Base-by-base conservation (phyloP, 1,284 basidiomycete genomes). In the Lentinula novae-zelandiae region DNA sequence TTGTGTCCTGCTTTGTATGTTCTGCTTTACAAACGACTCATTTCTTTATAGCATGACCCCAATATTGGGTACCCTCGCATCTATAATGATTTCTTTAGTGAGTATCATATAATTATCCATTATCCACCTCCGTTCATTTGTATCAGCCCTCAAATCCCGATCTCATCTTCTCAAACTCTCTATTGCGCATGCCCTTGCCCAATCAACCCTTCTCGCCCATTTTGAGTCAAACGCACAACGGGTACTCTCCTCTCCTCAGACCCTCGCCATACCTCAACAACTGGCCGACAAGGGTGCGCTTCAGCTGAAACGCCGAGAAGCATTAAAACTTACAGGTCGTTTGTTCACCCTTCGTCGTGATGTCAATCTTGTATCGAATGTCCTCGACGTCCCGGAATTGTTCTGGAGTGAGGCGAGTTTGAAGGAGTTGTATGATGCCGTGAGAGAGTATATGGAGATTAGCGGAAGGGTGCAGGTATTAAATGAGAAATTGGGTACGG, bases 351-450 rank as follows among this genome's bases (percentile, higher is more conserved):
- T 98, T 34, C 82, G 95, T 2, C 85, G 93, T 60, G 95, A 97
- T 67, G 89, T 98, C 27, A 97, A 96, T 69, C 78, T 98, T 5
- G 93, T 95, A 7, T 91, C 90, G 34, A 96, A 96, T 68, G 93
- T 98, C n/a, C 80, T 98, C 0, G 94, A 98, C 70, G 92, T 95
- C 3, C 95, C 95, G 0, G 95, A 96, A 70, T 76, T 98, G 53
- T 98, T 98, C 74, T 98, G 95, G 96, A 90, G 87, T 58, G 95
- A 97, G 71, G 95, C 95, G 10, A 93, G 89, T 65, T 75, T 97
- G 68, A 90, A 92, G 69, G 90, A 89, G 53, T 74, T 98, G 38
- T 98, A 98, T 72, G 93, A 96, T 69, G 95, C 95, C 0, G 95
- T 96, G 54, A 79, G 95, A 63, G 95, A 96, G 67, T 98, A 98